phyloP scores from a whole-genome alignment of 192 early-diverging fungal species.

The Obelidium mucronatum region DNA sequence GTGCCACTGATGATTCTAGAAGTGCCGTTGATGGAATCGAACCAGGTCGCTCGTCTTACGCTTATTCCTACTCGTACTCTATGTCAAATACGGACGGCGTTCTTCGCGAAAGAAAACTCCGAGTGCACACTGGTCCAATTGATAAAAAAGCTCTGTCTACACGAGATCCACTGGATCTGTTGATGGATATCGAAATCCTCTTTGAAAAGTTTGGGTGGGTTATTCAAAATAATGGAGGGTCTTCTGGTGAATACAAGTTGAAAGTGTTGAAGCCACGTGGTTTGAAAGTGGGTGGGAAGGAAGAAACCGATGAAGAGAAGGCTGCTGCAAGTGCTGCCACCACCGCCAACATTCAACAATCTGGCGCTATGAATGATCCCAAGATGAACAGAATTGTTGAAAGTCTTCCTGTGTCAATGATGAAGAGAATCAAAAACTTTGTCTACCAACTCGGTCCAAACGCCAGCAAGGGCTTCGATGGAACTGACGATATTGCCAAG shows the following conservation, averaged over 20 bases:
- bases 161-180: slow-evolving; percentile 5
- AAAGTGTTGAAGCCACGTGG: slow-evolving; percentile 1
- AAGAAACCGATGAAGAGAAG: not conserved
- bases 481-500: not conserved
- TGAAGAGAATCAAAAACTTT: not conserved
- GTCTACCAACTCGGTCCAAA: not conserved
- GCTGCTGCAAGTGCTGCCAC: not conserved
- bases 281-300: not conserved
- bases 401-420: slow-evolving; percentile 3
- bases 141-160: slow-evolving; percentile 9
- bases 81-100: not conserved
- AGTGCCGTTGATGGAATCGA: not conserved
- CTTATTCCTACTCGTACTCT: not conserved
- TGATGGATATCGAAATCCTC: not conserved
- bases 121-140: not conserved
- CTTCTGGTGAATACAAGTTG: not conserved
- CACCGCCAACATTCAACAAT: not conserved
- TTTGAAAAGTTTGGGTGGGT: not conserved
- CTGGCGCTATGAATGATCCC: not conserved
- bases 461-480: not conserved
- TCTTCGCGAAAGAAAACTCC: not conserved
- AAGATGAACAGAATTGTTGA: slow-evolving; percentile 4
- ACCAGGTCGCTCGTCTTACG: not conserved
- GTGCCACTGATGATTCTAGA: not conserved
- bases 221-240: not conserved